Percentiles rank a stretch among this genome's conserved stretches.
Conservation (phyloP, 257 asterid genomes). For the Nicotiana tomentosiformis region DNA sequence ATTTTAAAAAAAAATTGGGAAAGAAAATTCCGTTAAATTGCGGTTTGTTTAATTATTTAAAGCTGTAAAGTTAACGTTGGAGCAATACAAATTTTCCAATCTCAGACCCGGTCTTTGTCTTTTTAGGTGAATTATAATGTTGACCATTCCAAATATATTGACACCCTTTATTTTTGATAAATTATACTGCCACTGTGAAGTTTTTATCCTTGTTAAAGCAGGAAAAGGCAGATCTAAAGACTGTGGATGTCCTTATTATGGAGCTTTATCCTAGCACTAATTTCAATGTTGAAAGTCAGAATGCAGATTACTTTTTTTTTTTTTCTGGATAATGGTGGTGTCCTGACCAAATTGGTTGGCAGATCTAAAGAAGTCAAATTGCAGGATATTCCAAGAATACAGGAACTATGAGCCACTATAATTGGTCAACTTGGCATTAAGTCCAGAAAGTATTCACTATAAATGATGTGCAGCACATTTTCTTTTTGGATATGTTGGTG, state of each 20-base stretch:
- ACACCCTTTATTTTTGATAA: conserved; percentile 22
- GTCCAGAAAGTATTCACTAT: neutral
- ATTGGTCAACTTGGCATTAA: neutral
- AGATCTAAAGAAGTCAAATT: too few species aligned
- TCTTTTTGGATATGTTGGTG: neutral
- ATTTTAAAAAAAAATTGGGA: conserved; percentile 20
- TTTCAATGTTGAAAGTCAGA: neutral
- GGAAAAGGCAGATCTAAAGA: neutral
- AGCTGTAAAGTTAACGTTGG: conserved; percentile 79
- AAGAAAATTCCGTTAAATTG: conserved; percentile 24
- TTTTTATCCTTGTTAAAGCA: neutral
- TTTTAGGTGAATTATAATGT: conserved; percentile 55
- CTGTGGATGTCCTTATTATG: neutral
- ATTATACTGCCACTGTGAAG: conserved; percentile 43
- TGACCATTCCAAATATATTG: conserved; percentile 23
- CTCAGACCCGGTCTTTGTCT: conserved; percentile 69
- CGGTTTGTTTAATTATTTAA: conserved; percentile 38
- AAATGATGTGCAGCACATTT: neutral
- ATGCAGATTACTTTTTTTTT: too few species aligned
- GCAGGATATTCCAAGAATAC: neutral
- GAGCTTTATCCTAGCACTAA: neutral
- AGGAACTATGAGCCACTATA: neutral
- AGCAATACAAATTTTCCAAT: conserved; percentile 47
- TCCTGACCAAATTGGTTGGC: too few species aligned
- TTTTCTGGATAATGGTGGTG: too few species aligned